These are phyloP conservation scores for Tricholoma furcatifolium DNA, from an alignment of 768 basidiomycete species.

Conservation along the genomic window DNA sequence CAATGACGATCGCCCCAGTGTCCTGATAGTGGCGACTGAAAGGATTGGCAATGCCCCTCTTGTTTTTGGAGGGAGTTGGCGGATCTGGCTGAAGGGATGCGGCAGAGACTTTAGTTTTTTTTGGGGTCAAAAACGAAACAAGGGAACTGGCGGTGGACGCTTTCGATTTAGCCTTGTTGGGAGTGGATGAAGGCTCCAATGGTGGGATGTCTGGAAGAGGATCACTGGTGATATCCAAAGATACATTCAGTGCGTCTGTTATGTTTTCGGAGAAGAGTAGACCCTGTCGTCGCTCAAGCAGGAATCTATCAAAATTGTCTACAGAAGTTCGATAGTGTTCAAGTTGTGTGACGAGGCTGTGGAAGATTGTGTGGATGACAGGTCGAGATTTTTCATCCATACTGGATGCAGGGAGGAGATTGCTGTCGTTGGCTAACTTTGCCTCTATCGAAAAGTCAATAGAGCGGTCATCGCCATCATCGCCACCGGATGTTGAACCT, in stretches of 20 bases:
- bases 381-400: constrained; percentile 75
- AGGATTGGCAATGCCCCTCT: constrained; percentile 62
- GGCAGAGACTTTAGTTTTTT: constrained; percentile 52
- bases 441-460: constrained; percentile 75
- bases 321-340: constrained; percentile 76
- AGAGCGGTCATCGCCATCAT: constrained; percentile 78
- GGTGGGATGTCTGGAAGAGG: constrained; percentile 25
- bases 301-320: constrained; percentile 78
- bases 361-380: constrained; percentile 77
- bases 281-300: constrained; percentile 84
- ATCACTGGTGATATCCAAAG: constrained; percentile 61
- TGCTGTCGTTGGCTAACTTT: constrained; percentile 55
- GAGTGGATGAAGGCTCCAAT: constrained; percentile 34
- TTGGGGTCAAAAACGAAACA: constrained; percentile 79
- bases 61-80: constrained; percentile 44
- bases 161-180: constrained; percentile 49
- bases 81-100: constrained; percentile 37
- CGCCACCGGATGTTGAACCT: constrained; percentile 26
- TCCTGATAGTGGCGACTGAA: constrained; percentile 84
- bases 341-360: constrained; percentile 77
- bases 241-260: constrained; percentile 80
- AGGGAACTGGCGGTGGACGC: constrained; percentile 56
- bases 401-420: constrained; percentile 60
- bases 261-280: constrained; percentile 90
- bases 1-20: constrained; percentile 68